Conservation (phyloP, 2,329 filamentous ascomycete genomes). For the Colletotrichum tropicale region DNA sequence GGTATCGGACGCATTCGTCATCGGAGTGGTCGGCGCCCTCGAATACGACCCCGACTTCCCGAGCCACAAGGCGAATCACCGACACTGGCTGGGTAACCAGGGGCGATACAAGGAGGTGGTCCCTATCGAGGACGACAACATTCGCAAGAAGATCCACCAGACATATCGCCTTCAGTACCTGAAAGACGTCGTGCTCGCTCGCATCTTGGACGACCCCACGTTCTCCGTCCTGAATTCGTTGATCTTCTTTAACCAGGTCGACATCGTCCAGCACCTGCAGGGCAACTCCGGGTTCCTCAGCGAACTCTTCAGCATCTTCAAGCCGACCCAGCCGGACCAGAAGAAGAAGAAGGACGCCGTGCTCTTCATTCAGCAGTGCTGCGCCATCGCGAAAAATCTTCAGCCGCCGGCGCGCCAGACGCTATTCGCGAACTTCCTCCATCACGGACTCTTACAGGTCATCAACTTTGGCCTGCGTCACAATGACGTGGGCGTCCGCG, state of each 20-base stretch:
- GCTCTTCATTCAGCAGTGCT: constrained; percentile 95
- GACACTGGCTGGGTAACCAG: constrained; percentile 87
- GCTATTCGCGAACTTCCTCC: constrained; percentile 89
- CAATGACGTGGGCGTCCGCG: constrained; percentile 80
- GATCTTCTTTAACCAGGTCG: constrained; percentile 99
- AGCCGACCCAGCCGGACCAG: constrained; percentile 63
- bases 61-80: constrained; percentile 95
- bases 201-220: constrained; percentile 95
- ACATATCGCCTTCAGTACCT: constrained; percentile 96
- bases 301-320: constrained; percentile 88
- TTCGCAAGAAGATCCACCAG: constrained; percentile 91
- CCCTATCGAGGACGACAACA: constrained; percentile 80
- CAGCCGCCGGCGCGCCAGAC: constrained; percentile 81
- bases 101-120: constrained; percentile 97
- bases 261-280: constrained; percentile 96
- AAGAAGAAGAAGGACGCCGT: constrained; percentile 92
- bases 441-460: constrained; percentile 84
- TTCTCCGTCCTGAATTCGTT: constrained; percentile 97
- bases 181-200: constrained; percentile 96
- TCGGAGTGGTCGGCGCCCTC: constrained; percentile 92
- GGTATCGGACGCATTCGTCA: constrained; percentile 85
- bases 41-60: constrained; percentile 99
- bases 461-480: constrained; percentile 92
- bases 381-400: constrained; percentile 90
- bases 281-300: constrained; percentile 77